phyloP scores from a whole-genome alignment of 2,329 filamentous ascomycete genomes.

The Escovopsis weberi region DNA sequence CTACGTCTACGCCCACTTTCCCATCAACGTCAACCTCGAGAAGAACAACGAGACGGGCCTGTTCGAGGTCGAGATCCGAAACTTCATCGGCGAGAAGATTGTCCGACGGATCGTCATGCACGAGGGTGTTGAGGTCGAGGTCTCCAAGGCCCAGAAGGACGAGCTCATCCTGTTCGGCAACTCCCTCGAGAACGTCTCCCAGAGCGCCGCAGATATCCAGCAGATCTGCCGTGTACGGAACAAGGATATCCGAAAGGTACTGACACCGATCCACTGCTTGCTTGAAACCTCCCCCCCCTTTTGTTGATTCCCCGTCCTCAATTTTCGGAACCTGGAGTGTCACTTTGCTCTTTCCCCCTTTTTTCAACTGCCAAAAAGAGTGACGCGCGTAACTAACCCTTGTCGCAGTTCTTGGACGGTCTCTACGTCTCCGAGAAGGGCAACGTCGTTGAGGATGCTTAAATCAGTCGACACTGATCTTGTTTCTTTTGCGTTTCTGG shows the following conservation, averaged over 20 bases:
- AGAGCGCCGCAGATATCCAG: slow-evolving; percentile 98
- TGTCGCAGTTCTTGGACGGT: slow-evolving; percentile 86
- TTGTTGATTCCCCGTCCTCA: not conserved
- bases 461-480: slow-evolving; percentile 26
- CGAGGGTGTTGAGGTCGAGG: slow-evolving; percentile 76
- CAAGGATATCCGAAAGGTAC: slow-evolving; percentile 99
- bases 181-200: slow-evolving; percentile 93
- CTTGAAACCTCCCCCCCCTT: no score
- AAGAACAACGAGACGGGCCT: slow-evolving; percentile 85
- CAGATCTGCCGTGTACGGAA: slow-evolving; percentile 99
- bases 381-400: slow-evolving; percentile 9
- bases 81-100: slow-evolving; percentile 99
- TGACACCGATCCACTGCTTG: slow-evolving; percentile 7
- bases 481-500: slow-evolving; percentile 45
- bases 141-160: slow-evolving; percentile 91
- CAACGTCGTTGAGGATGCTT: slow-evolving; percentile 64
- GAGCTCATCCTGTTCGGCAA: slow-evolving; percentile 88
- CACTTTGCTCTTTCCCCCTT: not conserved
- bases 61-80: slow-evolving; percentile 94
- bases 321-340: not conserved
- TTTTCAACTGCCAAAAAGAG: not conserved
- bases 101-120: slow-evolving; percentile 85
- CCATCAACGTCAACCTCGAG: slow-evolving; percentile 99
- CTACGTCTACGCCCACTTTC: slow-evolving; percentile 99
- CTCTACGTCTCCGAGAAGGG: slow-evolving; percentile 98